phyloP scores from a whole-genome alignment of 2,329 filamentous ascomycete genomes.

The Fusarium sp. region DNA sequence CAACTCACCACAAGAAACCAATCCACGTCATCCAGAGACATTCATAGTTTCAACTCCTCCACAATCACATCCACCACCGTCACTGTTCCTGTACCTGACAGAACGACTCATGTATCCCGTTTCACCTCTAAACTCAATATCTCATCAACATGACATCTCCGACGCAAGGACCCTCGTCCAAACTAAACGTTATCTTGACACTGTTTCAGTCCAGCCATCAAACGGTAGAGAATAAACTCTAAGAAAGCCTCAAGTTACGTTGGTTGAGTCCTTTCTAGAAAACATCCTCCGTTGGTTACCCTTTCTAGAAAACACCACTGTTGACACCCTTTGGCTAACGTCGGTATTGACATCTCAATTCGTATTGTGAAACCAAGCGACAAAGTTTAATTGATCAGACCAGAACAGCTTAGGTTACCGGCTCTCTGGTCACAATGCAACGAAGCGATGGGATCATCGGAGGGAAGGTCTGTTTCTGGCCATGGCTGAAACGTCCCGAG shows the following conservation, averaged over 20 bases:
- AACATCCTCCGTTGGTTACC: background rate
- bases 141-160: background rate
- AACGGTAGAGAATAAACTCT: background rate
- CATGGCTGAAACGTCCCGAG: slow-evolving; percentile 35
- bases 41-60: background rate
- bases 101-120: background rate
- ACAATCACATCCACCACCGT: background rate
- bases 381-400: slow-evolving; percentile 30
- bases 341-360: slow-evolving; percentile 11
- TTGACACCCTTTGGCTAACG: background rate
- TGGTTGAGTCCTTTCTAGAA: slow-evolving; percentile 2
- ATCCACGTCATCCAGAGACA: background rate
- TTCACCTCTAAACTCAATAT: slow-evolving; percentile 1
- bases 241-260: background rate
- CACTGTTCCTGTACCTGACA: background rate
- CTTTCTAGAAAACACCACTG: background rate
- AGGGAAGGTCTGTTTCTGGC: slow-evolving; percentile 34
- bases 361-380: slow-evolving; percentile 37
- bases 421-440: slow-evolving; percentile 37
- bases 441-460: slow-evolving; percentile 31
- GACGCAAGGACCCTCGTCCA: background rate
- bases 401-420: slow-evolving; percentile 35
- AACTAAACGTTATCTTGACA: slow-evolving; percentile 12
- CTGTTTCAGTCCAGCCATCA: slow-evolving; percentile 12
- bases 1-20: background rate